Evolutionary conservation across 176 grass and related monocot species (phyloP).

Genomic region (Avena eriantha): DNA sequence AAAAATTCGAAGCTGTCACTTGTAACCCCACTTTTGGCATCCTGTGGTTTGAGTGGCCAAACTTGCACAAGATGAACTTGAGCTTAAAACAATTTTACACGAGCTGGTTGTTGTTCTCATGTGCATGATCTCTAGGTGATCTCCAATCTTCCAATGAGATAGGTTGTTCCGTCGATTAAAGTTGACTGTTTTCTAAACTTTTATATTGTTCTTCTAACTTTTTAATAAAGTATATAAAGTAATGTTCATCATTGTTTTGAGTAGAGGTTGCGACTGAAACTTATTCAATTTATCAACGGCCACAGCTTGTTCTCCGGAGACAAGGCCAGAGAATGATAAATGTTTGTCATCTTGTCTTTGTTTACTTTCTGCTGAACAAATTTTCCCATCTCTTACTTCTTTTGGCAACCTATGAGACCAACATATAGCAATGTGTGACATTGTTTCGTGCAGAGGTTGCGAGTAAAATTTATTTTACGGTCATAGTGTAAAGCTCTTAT

Average conservation of each 20-base stretch:
- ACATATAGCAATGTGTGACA: background rate
- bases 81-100: background rate
- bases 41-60: background rate
- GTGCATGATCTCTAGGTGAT: background rate
- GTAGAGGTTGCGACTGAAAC: too few relatives aligned
- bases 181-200: too few relatives aligned
- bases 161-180: background rate
- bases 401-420: background rate
- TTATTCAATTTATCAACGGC: too few relatives aligned
- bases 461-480: background rate
- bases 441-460: background rate
- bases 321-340: background rate
- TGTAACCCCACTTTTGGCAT: too few relatives aligned
- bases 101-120: background rate
- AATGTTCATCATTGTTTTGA: too few relatives aligned
- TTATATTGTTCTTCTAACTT: too few relatives aligned
- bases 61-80: background rate
- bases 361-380: background rate
- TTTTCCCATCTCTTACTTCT: background rate
- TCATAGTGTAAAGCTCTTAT: background rate
- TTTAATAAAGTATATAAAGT: too few relatives aligned
- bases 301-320: background rate
- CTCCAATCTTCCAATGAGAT: background rate
- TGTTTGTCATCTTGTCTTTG: background rate
- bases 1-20: too few relatives aligned